Base-by-base conservation (phyloP, 1,139 yeast species). In the Protomyces pachydermus region DNA sequence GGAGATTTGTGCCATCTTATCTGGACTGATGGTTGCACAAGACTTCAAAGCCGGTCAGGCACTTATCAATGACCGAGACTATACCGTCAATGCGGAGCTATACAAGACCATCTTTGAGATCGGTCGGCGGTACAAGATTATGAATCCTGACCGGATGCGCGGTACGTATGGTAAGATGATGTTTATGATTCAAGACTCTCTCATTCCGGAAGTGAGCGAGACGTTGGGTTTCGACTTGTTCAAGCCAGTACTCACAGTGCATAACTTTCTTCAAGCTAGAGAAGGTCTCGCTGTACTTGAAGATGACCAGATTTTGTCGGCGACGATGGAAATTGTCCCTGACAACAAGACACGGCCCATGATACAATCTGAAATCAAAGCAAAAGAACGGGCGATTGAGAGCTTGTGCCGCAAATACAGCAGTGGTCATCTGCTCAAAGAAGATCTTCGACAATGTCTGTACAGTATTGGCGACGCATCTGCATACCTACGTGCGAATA, bases 131-230 rank as follows among this genome's bases (percentile, higher is more conserved):
- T 86, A 86, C 74, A 86, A 86, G 72, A 83, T 87, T 69, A 84
- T 86, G 90, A 86, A 86, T 71, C 93, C 93, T 0, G 90, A 86
- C 69, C 80, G 83, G 69, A 84, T 87, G 87, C 79, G 90, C 65
- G 87, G 84, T 69, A 84, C 84, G 1, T 87, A 84, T 72, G 93
- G 93, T 53, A 86, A 86, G 71, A 76, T 87, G 65, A 84, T 87
- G 77, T 86, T 86, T 73, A 87, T 86, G 87, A 84, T 87, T 54
- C 87, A 87, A 91, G 93, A 86, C 72, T 86, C 91, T 1, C 76
- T 87, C 62, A 74, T 85, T 51, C 87, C 88, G 0, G 89, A 86
- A 69, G 82, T 87, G 65, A 81, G 80, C 67, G 82, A 81, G 18
- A 83, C 84, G 58, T 80, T 86, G 83, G 91, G 84, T 67, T 87